phyloP scores from a whole-genome alignment of 192 early-diverging fungal genomes.

The Backusella mclennaniae region DNA sequence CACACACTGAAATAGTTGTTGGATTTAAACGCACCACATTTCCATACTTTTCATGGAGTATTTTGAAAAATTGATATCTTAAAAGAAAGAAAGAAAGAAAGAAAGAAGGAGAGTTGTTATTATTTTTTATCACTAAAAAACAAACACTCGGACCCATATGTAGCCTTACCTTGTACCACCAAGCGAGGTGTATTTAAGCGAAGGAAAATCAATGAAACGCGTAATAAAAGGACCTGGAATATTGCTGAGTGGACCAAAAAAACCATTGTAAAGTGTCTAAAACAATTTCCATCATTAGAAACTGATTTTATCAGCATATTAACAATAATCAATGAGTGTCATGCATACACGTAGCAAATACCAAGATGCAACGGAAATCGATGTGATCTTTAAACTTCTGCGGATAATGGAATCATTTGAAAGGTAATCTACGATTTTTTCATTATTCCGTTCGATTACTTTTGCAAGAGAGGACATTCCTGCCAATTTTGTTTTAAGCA shows the following conservation, averaged over 20 bases:
- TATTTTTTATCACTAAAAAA: neutral
- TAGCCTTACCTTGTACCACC: conserved; percentile 4
- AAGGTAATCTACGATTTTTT: neutral
- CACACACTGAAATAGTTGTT: conserved; percentile 36
- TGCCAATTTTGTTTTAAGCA: neutral
- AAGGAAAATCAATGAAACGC: conserved; percentile 13
- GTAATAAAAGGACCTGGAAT: conserved; percentile 28
- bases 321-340: neutral
- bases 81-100: neutral
- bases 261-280: conserved; percentile 24
- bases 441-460: neutral
- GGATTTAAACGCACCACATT: conserved; percentile 37
- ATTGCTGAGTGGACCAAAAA: conserved; percentile 14
- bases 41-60: conserved; percentile 42
- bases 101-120: neutral
- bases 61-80: conserved; percentile 2
- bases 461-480: neutral
- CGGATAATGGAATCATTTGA: neutral
- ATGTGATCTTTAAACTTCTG: neutral
- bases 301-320: neutral
- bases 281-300: neutral
- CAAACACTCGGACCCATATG: neutral
- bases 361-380: conserved; percentile 6
- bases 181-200: neutral
- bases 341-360: neutral